Evolutionary conservation across 768 basidiomycete genomes (phyloP).

Genomic region (Rhizopogon sp.): DNA sequence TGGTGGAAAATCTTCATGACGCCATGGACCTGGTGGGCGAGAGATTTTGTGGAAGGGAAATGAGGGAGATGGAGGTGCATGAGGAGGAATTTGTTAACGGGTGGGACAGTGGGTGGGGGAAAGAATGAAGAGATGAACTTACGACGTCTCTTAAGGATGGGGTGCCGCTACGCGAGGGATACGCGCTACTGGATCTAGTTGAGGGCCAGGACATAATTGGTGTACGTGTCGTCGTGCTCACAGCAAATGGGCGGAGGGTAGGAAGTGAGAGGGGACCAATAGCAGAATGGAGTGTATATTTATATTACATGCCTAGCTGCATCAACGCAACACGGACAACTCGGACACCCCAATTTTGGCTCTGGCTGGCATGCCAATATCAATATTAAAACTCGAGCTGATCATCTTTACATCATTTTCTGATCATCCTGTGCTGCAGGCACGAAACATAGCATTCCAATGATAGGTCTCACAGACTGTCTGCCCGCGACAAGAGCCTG

Average conservation of each 20-base stretch:
- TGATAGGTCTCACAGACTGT: not conserved
- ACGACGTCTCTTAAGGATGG: conserved; percentile 41
- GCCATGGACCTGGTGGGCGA: conserved; percentile 58
- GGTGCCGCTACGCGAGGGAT: conserved; percentile 34
- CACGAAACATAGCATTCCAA: not conserved
- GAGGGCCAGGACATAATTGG: conserved; percentile 16
- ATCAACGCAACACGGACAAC: too few relatives aligned
- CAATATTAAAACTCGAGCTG: not conserved
- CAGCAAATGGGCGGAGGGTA: not conserved
- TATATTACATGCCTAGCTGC: not conserved
- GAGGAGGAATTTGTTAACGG: not conserved
- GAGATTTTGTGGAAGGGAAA: conserved; percentile 19
- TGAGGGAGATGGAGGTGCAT: conserved; percentile 24
- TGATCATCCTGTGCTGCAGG: not conserved
- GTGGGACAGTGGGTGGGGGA: not conserved
- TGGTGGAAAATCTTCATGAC: conserved; percentile 63
- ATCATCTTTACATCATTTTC: not conserved
- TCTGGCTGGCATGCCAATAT: too few relatives aligned
- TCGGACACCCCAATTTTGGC: too few relatives aligned
- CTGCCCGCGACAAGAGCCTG: too few relatives aligned
- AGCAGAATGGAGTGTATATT: not conserved
- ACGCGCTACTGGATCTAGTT: conserved; percentile 23
- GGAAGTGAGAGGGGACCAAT: not conserved
- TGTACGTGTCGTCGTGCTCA: not conserved
- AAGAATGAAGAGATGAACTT: conserved; percentile 10